These are phyloP conservation scores for Leccinum barrowsii DNA, from an alignment of 768 basidiomycete genomes.

Conservation along the genomic window DNA sequence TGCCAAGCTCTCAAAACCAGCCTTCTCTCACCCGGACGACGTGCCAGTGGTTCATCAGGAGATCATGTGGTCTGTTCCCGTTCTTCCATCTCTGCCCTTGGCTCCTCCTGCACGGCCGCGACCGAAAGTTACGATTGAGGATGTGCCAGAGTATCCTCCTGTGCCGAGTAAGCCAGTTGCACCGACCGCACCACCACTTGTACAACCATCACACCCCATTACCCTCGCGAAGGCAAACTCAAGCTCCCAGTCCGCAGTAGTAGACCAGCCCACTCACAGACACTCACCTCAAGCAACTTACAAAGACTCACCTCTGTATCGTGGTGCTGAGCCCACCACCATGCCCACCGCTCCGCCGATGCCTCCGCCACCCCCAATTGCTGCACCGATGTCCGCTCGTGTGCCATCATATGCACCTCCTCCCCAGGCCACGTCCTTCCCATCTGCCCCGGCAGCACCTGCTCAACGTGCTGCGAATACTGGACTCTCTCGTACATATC, in stretches of 20 bases:
- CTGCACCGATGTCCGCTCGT: constrained; percentile 12
- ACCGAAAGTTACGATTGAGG: constrained; percentile 29
- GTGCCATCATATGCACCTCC: constrained; percentile 22
- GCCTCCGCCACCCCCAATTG: constrained; percentile 17
- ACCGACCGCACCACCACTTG: constrained; percentile 1
- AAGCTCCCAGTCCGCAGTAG: constrained; percentile 4
- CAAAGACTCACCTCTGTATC: constrained; percentile 17
- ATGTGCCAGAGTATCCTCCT: constrained; percentile 24
- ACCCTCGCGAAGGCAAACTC: not conserved
- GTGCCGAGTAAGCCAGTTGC: constrained; percentile 10
- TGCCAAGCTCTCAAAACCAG: not conserved
- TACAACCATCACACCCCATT: constrained; percentile 7
- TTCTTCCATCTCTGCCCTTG: constrained; percentile 10
- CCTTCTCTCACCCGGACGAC: constrained; percentile 6
- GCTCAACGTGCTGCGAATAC: constrained; percentile 19
- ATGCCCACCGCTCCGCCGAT: constrained; percentile 11
- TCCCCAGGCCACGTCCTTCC: constrained; percentile 13
- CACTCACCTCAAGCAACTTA: constrained; percentile 22
- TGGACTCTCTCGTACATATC: constrained; percentile 20
- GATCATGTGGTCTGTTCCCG: constrained; percentile 3
- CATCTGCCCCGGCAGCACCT: constrained; percentile 6
- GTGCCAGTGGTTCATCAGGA: constrained; percentile 12
- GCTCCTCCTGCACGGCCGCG: constrained; percentile 11
- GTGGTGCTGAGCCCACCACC: constrained; percentile 7
- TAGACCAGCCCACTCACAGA: constrained; percentile 10